Conservation (phyloP, 2,329 filamentous ascomycete genomes). For the Monosporascus sp. region DNA sequence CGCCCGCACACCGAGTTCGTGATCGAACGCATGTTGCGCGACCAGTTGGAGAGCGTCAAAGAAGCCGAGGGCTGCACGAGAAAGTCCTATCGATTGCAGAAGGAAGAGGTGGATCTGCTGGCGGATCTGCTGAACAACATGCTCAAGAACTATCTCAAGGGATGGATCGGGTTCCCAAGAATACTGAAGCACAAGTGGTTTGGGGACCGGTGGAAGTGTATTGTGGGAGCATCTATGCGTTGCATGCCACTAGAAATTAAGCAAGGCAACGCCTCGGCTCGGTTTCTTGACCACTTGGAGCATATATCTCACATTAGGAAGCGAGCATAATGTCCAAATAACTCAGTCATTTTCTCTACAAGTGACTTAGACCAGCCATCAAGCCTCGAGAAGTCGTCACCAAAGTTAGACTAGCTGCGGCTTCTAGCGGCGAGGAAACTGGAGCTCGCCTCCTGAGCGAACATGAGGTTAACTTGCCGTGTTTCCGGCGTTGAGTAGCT, state of each 20-base stretch:
- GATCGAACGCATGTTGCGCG: constrained; percentile 1
- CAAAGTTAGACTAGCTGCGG: too few species aligned
- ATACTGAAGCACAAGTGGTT: constrained; percentile 8
- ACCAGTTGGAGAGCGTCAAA: constrained; percentile 3
- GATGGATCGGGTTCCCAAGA: constrained; percentile 4
- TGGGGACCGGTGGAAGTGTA: background rate
- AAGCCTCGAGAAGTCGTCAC: too few species aligned
- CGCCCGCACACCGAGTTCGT: background rate
- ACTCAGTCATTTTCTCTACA: too few species aligned
- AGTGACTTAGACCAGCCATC: too few species aligned
- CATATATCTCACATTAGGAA: too few species aligned
- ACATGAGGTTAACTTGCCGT: too few species aligned
- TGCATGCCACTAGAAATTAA: background rate
- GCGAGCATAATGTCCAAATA: too few species aligned
- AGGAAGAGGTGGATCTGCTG: constrained; percentile 6
- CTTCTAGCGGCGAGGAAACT: too few species aligned
- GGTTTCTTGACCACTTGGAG: too few species aligned
- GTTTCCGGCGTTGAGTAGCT: too few species aligned
- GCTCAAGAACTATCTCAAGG: constrained; percentile 5
- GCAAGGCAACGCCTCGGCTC: background rate
- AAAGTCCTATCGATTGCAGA: constrained; percentile 4
- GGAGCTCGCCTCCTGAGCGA: too few species aligned
- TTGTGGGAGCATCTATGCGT: background rate
- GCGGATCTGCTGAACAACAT: constrained; percentile 4
- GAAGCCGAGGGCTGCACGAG: constrained; percentile 1